A percentile compares a stretch with the other conserved stretches of the same genome.
Conservation (phyloP, 2,329 filamentous ascomycete genomes). For the Alternaria novae-zelandiae region DNA sequence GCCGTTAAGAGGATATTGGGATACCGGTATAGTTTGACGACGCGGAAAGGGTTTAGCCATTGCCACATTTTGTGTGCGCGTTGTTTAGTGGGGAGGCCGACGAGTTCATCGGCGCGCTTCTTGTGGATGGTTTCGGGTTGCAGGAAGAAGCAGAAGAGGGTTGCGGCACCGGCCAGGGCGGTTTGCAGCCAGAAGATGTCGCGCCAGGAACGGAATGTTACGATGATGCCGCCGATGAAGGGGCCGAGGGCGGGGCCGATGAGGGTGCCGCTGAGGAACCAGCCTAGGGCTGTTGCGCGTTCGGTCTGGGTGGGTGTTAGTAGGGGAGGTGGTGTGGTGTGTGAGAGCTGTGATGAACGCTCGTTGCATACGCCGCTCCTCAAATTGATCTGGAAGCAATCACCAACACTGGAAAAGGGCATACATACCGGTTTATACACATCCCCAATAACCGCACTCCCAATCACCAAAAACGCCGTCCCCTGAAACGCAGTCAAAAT, state of each 20-base stretch:
- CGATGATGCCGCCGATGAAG: slow-evolving; percentile 77
- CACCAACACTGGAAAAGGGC: not conserved
- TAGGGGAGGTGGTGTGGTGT: not conserved
- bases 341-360: slow-evolving; percentile 7
- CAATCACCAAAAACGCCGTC: slow-evolving; percentile 75
- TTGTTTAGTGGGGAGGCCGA: slow-evolving; percentile 57
- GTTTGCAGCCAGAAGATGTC: slow-evolving; percentile 80
- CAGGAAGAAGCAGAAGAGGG: slow-evolving; percentile 67
- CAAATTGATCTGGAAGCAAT: not conserved
- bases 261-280: slow-evolving; percentile 74
- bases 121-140: slow-evolving; percentile 76
- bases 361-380: not conserved
- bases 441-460: slow-evolving; percentile 70
- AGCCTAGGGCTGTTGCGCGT: slow-evolving; percentile 74
- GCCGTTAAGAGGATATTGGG: slow-evolving; percentile 67
- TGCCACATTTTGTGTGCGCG: slow-evolving; percentile 63
- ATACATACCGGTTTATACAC: slow-evolving; percentile 53
- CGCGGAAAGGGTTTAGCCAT: slow-evolving; percentile 71
- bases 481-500: slow-evolving; percentile 77
- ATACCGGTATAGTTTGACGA: slow-evolving; percentile 69
- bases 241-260: slow-evolving; percentile 68
- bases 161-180: slow-evolving; percentile 67
- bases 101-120: slow-evolving; percentile 67
- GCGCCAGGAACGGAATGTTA: slow-evolving; percentile 75
- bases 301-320: slow-evolving; percentile 64